Percentiles rank a stretch among this genome's conserved stretches.
Conservation (phyloP, 495 filamentous ascomycete species). For the Evernia prunastri region DNA sequence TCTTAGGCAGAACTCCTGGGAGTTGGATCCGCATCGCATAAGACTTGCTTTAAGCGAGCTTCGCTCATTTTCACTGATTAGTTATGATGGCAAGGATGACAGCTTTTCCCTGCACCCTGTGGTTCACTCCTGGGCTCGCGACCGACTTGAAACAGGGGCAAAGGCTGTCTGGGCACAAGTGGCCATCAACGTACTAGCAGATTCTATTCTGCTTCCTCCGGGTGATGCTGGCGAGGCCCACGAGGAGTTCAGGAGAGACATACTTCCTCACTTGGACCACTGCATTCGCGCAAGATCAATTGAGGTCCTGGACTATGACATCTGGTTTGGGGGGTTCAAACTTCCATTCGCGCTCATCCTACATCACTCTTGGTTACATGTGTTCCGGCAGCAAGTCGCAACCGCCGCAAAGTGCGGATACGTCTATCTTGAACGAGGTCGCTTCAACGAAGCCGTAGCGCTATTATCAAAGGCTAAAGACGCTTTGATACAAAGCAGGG, state of each 20-base stretch:
- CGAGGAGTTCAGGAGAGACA: constrained; percentile 24
- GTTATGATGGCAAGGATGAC: constrained; percentile 23
- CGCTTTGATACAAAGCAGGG: constrained; percentile 20
- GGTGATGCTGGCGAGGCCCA: constrained; percentile 23
- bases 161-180: constrained; percentile 36
- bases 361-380: constrained; percentile 18
- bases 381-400: constrained; percentile 7
- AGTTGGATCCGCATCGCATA: constrained; percentile 15
- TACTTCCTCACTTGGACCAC: constrained; percentile 28
- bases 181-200: constrained; percentile 28
- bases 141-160: constrained; percentile 26
- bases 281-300: constrained; percentile 21
- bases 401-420: constrained; percentile 32
- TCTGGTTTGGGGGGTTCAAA: constrained; percentile 17
- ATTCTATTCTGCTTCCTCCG: constrained; percentile 30
- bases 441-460: constrained; percentile 27
- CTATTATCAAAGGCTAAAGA: constrained; percentile 27
- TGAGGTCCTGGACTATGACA: constrained; percentile 19
- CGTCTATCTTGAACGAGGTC: constrained; percentile 33
- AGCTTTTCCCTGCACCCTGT: constrained; percentile 34
- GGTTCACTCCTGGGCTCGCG: constrained; percentile 33
- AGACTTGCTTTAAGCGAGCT: constrained; percentile 28
- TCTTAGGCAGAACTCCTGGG: constrained; percentile 17
- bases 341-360: constrained; percentile 14
- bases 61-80: constrained; percentile 31